phyloP scores from a whole-genome alignment of 2,329 filamentous ascomycete genomes.

The Xylaria digitata region DNA sequence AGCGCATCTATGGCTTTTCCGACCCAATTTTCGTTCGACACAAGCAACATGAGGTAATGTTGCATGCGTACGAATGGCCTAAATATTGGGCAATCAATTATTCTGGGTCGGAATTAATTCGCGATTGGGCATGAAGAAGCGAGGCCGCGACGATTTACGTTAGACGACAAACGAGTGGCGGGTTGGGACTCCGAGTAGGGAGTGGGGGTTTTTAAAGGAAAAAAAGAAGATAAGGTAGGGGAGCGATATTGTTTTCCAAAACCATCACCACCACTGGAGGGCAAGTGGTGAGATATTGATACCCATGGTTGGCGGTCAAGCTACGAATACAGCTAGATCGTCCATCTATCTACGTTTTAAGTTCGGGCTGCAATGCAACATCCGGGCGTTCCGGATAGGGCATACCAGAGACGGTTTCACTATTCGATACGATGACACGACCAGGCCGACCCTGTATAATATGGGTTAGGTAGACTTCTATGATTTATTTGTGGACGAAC shows the following conservation, averaged over 20 bases:
- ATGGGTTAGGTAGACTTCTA: constrained; percentile 1
- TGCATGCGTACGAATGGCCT: neutral
- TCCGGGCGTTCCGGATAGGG: constrained; percentile 37
- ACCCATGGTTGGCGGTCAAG: constrained; percentile 41
- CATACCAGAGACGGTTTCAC: constrained; percentile 21
- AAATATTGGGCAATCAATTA: neutral
- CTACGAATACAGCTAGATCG: constrained; percentile 35
- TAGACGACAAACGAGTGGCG: neutral
- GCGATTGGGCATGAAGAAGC: constrained; percentile 4
- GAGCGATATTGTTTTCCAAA: constrained; percentile 31
- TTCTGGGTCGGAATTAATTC: neutral
- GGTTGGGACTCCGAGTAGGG: neutral
- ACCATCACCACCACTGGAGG: constrained; percentile 33
- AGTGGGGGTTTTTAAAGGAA: neutral
- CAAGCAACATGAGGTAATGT: constrained; percentile 62
- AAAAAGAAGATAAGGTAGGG: constrained; percentile 14
- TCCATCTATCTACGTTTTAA: constrained; percentile 28
- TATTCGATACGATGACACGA: constrained; percentile 32
- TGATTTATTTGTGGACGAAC: constrained; percentile 24
- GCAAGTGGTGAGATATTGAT: constrained; percentile 41
- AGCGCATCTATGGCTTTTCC: constrained; percentile 97
- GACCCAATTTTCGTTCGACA: constrained; percentile 81
- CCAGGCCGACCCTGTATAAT: constrained; percentile 6
- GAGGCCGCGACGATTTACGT: neutral
- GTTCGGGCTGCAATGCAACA: constrained; percentile 34